Percentiles rank a stretch among this genome's conserved stretches.
Conservation (phyloP, 495 filamentous ascomycete genomes). For the Chaetomidium leptoderma region DNA sequence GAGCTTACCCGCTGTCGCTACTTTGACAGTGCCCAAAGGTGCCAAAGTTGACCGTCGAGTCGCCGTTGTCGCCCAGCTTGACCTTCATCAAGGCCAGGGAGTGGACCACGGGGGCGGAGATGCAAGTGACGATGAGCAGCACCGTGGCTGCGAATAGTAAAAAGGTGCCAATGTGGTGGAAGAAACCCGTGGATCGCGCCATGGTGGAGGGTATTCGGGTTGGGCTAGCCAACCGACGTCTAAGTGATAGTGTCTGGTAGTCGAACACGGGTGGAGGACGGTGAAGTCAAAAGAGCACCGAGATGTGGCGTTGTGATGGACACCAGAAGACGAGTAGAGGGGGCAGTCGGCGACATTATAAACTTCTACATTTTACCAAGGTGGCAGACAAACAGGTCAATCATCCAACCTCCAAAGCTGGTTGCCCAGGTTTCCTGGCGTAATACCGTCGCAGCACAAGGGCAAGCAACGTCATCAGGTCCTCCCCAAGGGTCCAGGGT, state of each 20-base stretch:
- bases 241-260: background rate
- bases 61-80: slow-evolving; percentile 33
- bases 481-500: background rate
- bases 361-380: background rate
- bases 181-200: slow-evolving; percentile 43
- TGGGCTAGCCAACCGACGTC: background rate
- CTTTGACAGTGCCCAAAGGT: slow-evolving; percentile 55
- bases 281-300: background rate
- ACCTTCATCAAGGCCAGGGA: slow-evolving; percentile 50
- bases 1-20: slow-evolving; percentile 22
- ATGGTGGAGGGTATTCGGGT: slow-evolving; percentile 27
- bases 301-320: background rate
- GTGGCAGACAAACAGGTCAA: background rate
- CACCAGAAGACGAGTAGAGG: background rate
- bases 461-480: slow-evolving; percentile 6
- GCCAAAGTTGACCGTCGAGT: slow-evolving; percentile 46
- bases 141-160: slow-evolving; percentile 52
- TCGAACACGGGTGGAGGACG: background rate
- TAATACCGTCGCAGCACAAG: slow-evolving; percentile 9
- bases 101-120: slow-evolving; percentile 54
- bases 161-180: slow-evolving; percentile 57
- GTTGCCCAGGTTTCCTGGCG: slow-evolving; percentile 2
- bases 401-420: background rate
- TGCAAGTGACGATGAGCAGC: slow-evolving; percentile 55
- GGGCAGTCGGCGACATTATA: slow-evolving; percentile 3